Conservation (phyloP, 371 early-diverging fungal genomes). For the Batrachochytrium dendrobatidis region DNA sequence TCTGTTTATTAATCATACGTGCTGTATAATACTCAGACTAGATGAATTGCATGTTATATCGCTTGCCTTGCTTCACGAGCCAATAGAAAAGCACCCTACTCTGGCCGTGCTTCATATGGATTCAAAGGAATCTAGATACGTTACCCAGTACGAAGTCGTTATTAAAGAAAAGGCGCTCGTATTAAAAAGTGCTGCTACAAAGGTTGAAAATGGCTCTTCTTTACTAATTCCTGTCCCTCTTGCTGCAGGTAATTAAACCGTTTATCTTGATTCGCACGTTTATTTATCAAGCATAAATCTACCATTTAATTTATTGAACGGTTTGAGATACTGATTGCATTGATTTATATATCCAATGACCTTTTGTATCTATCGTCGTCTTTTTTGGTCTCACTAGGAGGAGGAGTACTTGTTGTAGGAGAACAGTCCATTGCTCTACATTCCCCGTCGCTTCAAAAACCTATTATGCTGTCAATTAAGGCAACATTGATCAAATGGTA, state of each 20-base stretch:
- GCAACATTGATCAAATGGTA: constrained; percentile 35
- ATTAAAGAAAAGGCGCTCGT: constrained; percentile 39
- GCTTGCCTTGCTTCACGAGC: constrained; percentile 54
- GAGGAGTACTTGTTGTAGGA: constrained; percentile 61
- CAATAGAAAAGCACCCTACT: constrained; percentile 31
- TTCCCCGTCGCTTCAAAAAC: constrained; percentile 22
- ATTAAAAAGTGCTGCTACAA: constrained; percentile 31
- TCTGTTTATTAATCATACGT: background rate
- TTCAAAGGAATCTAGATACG: constrained; percentile 49
- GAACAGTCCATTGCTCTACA: constrained; percentile 57
- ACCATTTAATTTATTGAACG: constrained; percentile 3
- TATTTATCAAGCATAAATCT: background rate
- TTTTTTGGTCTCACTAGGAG: constrained; percentile 24
- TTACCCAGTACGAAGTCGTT: constrained; percentile 58
- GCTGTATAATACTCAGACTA: constrained; percentile 37
- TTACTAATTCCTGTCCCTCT: constrained; percentile 51
- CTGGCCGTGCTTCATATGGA: constrained; percentile 74
- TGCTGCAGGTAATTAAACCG: constrained; percentile 8
- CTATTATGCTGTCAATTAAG: constrained; percentile 44
- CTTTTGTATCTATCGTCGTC: too few relatives aligned
- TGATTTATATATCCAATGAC: too few relatives aligned
- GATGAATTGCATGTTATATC: constrained; percentile 63
- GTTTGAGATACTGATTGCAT: too few relatives aligned
- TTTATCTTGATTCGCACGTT: constrained; percentile 1
- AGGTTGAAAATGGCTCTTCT: constrained; percentile 45